Conservation (phyloP, 2,329 filamentous ascomycete species). For the Xylariaceae sp. region DNA sequence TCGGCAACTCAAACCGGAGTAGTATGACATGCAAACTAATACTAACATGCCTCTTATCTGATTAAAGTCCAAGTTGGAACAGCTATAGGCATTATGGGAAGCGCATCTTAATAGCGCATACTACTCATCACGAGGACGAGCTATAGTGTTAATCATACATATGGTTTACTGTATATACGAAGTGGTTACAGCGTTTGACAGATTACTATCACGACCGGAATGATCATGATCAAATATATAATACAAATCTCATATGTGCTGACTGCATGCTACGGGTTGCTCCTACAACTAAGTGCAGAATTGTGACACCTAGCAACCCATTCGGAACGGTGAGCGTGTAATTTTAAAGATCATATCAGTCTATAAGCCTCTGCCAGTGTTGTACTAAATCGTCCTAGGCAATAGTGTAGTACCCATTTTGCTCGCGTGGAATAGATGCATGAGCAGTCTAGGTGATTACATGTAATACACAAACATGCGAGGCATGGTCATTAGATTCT, state of each 20-base stretch:
- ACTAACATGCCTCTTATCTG: not conserved
- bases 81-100: slow-evolving; percentile 6
- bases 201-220: slow-evolving; percentile 25
- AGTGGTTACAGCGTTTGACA: slow-evolving; percentile 14
- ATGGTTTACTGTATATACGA: slow-evolving; percentile 14
- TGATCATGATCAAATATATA: slow-evolving; percentile 34
- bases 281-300: not conserved
- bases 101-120: not conserved
- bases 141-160: slow-evolving; percentile 10
- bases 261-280: not conserved
- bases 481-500: too few relatives aligned
- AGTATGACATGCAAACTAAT: not conserved
- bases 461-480: too few relatives aligned
- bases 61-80: slow-evolving; percentile 11
- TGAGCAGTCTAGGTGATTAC: too few relatives aligned
- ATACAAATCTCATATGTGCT: slow-evolving; percentile 29
- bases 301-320: not conserved
- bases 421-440: too few relatives aligned
- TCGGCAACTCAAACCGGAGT: slow-evolving; percentile 3
- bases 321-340: not conserved
- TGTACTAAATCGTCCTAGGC: too few relatives aligned
- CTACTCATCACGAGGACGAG: not conserved
- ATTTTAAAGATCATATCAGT: not conserved
- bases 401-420: too few relatives aligned
- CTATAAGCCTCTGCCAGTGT: not conserved